These are phyloP conservation scores for Kurtzmaniella quercitrusa DNA, from an alignment of 1,139 yeast species.

Conservation along the genomic window DNA sequence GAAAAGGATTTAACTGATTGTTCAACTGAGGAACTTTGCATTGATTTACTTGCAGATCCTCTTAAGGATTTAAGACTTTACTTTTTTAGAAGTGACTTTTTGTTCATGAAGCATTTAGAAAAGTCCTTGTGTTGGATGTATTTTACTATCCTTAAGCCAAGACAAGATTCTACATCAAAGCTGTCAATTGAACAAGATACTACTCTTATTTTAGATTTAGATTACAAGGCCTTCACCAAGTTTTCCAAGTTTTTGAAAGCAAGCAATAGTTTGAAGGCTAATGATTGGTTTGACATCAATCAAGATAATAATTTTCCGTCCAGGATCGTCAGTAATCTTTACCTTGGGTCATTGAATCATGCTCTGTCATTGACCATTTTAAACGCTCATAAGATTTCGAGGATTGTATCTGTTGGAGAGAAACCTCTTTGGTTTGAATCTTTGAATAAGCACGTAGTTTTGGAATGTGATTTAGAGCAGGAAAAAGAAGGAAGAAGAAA, in stretches of 20 bases:
- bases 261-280: constrained; percentile 6
- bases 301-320: constrained; percentile 39
- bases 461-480: constrained; percentile 17
- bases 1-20: not conserved
- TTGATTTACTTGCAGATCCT: constrained; percentile 13
- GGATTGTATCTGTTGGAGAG: constrained; percentile 35
- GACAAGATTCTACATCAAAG: not conserved
- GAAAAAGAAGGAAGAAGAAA: constrained; percentile 4
- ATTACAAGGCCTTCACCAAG: constrained; percentile 12
- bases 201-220: constrained; percentile 6
- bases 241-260: constrained; percentile 6
- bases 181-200: not conserved
- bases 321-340: constrained; percentile 24
- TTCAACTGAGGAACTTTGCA: constrained; percentile 21
- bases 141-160: constrained; percentile 10
- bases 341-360: constrained; percentile 34
- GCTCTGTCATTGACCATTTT: constrained; percentile 31
- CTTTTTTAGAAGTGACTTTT: constrained; percentile 29
- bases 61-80: constrained; percentile 21
- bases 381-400: constrained; percentile 19
- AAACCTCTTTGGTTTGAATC: constrained; percentile 30
- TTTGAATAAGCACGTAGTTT: constrained; percentile 11
- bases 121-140: constrained; percentile 20
- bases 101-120: constrained; percentile 30
- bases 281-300: constrained; percentile 33